A percentile compares a stretch with the other conserved stretches of the same genome.
phyloP scores from a whole-genome alignment of 2,329 filamentous ascomycete species.

The Pseudodiploospora longispora region DNA sequence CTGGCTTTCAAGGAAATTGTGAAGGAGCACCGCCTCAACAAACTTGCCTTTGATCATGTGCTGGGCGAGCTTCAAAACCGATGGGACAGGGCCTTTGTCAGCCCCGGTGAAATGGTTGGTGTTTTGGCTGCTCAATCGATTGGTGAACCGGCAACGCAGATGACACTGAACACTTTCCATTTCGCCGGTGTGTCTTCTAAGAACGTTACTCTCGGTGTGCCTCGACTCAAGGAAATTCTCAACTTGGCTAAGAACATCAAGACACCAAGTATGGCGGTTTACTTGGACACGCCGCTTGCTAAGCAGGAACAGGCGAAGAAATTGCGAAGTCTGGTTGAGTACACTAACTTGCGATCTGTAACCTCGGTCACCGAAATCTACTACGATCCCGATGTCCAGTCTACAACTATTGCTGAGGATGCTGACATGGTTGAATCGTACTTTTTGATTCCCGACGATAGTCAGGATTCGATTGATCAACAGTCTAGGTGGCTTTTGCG shows the following conservation, averaged over 20 bases:
- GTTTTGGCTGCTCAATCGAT: conserved; percentile 97
- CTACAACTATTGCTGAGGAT: conserved; percentile 81
- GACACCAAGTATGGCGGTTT: conserved; percentile 94
- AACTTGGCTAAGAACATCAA: conserved; percentile 98
- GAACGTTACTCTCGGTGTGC: conserved; percentile 98
- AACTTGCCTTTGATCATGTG: conserved; percentile 86
- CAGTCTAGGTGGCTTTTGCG: conserved; percentile 95
- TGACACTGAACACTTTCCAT: conserved; percentile 99
- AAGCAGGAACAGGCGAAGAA: conserved; percentile 76
- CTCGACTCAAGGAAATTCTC: conserved; percentile 97
- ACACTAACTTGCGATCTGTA: conserved; percentile 86
- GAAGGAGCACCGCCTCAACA: conserved; percentile 76
- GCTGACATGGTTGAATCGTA: conserved; percentile 93
- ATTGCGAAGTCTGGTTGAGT: conserved; percentile 83
- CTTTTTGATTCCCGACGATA: conserved; percentile 85
- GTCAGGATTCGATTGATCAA: conserved; percentile 50
- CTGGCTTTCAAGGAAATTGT: conserved; percentile 91
- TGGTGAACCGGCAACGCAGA: conserved; percentile 96
- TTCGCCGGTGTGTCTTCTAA: conserved; percentile 99
- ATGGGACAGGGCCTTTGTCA: conserved; percentile 78
- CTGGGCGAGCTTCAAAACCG: conserved; percentile 83
- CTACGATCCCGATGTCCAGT: conserved; percentile 85
- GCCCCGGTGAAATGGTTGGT: conserved; percentile 97
- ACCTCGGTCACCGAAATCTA: conserved; percentile 92
- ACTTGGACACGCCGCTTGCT: conserved; percentile 56